Evolutionary conservation across 306 rosid species (phyloP), one percentile per base, ranked within the genome.

Genomic region (Boehmeria nivea): DNA sequence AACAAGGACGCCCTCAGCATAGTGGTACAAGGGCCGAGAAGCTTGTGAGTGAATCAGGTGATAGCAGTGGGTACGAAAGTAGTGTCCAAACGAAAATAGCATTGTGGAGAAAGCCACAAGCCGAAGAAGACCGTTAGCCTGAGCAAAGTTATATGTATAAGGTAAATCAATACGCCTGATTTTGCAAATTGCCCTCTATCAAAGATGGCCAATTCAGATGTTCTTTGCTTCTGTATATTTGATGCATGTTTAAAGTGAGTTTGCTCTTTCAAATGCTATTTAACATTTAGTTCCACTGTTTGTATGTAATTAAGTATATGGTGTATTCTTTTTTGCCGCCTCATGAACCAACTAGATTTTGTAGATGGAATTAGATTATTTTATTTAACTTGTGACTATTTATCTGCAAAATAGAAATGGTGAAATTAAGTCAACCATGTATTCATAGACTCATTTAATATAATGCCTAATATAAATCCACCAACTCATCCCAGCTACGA

Each of bases 41-140:
- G 76, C 81, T 20, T 10, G 74, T 77, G 54, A 60, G 37, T 55
- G 83, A 81, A 74, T 77, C 81, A 0, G 87, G 83, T 18, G 83
- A 81, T 51, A 74, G 87, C 22, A 77, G 87, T 3, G 81, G 83
- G 13, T 74, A 77, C 50, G 90, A 83, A 68, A 83, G 89, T 52
- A 64, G 79, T 47, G 77, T 70, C 39, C 83, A 65, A 65, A 46
- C 63, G 33, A 76, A 49, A 47, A 51, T 21, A 14, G 59, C 73
- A 28, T 46, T 52, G 43, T 67, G 75, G 67, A 74, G 71, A 80
- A 80, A 74, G 66, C 59, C 39, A 60, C 81, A 71, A 64, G 63
- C 61, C 31, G 70, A 70, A 43, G 81, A 74, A 63, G 81, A 50
- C 43, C 69, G 26, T 34, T 54, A 62, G 66, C 61, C 22, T 6